These are phyloP conservation scores for Solanum hybrid DNA, from an alignment of 305 asterid genomes.

Conservation along the genomic window DNA sequence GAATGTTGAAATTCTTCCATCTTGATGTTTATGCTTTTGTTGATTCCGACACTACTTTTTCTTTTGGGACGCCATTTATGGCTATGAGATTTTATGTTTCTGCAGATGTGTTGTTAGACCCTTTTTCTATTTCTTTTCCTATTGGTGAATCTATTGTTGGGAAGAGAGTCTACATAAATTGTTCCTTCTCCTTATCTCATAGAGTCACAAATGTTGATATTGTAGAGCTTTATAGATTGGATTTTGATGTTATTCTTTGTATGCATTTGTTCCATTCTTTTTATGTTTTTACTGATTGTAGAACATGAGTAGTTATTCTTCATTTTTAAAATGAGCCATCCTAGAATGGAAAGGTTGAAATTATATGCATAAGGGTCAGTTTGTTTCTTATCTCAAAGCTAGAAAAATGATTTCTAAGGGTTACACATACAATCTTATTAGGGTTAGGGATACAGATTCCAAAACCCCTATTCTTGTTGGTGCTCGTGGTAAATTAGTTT, in stretches of 20 bases:
- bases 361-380: neutral
- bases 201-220: neutral
- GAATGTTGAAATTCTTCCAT: neutral
- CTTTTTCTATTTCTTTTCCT: neutral
- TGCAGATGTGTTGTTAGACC: neutral
- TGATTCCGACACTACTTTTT: neutral
- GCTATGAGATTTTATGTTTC: neutral
- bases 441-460: neutral
- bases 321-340: neutral
- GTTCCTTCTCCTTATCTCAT: neutral
- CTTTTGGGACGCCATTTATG: neutral
- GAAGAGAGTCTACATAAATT: neutral
- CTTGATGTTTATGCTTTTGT: neutral
- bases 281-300: no score
- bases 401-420: neutral
- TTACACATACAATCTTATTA: neutral
- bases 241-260: neutral
- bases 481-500: neutral
- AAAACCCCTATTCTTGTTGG: neutral
- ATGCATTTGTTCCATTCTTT: neutral
- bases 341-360: neutral
- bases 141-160: neutral
- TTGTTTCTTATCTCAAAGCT: neutral
- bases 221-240: neutral
- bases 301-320: neutral